Percentiles rank a stretch among this genome's conserved stretches.
Conservation (phyloP, 164 flowering plant genomes). For the Echeveria elegans region DNA sequence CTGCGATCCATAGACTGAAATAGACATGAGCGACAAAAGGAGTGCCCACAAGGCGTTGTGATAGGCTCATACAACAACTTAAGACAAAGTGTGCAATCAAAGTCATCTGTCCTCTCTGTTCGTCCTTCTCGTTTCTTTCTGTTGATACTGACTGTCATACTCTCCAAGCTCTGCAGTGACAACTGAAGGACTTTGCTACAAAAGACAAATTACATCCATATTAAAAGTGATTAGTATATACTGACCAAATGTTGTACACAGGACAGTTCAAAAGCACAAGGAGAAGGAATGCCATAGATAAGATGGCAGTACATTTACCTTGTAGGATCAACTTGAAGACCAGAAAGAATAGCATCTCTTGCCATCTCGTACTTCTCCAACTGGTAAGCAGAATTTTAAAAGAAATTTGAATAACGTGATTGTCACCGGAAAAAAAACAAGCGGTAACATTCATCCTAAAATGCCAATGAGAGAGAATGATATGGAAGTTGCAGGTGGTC, state of each 20-base stretch:
- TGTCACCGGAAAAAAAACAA: background rate
- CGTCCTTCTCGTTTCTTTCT: conserved; percentile 32
- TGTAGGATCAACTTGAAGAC: conserved; percentile 8
- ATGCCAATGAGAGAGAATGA: background rate
- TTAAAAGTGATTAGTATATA: background rate
- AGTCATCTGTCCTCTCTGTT: conserved; percentile 71
- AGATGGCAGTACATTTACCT: background rate
- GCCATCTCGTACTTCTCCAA: conserved; percentile 10
- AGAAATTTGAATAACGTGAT: background rate
- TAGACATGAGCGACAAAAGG: conserved; percentile 85
- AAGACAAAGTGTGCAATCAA: conserved; percentile 87
- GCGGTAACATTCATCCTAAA: background rate
- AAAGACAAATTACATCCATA: conserved; percentile 14
- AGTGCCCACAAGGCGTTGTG: conserved; percentile 97
- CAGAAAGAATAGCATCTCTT: conserved; percentile 7
- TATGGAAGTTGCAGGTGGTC: background rate
- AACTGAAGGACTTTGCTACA: conserved; percentile 55
- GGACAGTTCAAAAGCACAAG: background rate
- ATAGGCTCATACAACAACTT: conserved; percentile 83
- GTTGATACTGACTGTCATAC: conserved; percentile 14
- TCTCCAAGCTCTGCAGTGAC: conserved; percentile 50
- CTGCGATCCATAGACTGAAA: conserved; percentile 95
- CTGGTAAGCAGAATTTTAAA: background rate
- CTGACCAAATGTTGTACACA: background rate
- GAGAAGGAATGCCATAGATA: background rate